Evolutionary conservation across 78 protist genomes (phyloP).

Genomic region (Dictyostelium firmibasis): DNA sequence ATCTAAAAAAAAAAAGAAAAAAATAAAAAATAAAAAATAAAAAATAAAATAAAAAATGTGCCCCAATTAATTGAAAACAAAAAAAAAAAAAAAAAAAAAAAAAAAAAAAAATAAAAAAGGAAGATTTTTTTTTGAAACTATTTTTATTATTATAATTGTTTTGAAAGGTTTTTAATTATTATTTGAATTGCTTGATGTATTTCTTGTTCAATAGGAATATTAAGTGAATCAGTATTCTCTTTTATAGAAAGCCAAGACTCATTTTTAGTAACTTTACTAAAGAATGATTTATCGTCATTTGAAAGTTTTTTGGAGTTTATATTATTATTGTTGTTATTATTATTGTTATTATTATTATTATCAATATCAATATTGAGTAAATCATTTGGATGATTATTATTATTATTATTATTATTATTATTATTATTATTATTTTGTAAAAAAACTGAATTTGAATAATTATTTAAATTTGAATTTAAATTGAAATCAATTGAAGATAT

Average conservation of each 20-base stretch:
- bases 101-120: too few species aligned
- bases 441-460: neutral
- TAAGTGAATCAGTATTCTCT: neutral
- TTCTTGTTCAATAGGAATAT: slow-evolving; percentile 5
- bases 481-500: neutral
- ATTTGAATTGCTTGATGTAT: slow-evolving; percentile 49
- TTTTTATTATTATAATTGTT: neutral
- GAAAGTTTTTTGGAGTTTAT: neutral
- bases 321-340: neutral
- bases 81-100: too few species aligned
- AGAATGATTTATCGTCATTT: neutral
- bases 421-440: neutral
- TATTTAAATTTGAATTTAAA: slow-evolving; percentile 1
- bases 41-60: too few species aligned
- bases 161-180: slow-evolving; percentile 20
- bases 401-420: neutral
- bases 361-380: neutral
- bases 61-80: too few species aligned
- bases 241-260: neutral
- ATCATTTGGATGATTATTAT: neutral
- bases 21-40: too few species aligned
- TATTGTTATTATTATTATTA: neutral
- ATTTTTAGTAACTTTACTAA: neutral
- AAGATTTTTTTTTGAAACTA: too few species aligned
- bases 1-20: too few species aligned